Base-by-base conservation (phyloP, 805 yeast species). In the Wickerhamomyces kurtzmanii region DNA sequence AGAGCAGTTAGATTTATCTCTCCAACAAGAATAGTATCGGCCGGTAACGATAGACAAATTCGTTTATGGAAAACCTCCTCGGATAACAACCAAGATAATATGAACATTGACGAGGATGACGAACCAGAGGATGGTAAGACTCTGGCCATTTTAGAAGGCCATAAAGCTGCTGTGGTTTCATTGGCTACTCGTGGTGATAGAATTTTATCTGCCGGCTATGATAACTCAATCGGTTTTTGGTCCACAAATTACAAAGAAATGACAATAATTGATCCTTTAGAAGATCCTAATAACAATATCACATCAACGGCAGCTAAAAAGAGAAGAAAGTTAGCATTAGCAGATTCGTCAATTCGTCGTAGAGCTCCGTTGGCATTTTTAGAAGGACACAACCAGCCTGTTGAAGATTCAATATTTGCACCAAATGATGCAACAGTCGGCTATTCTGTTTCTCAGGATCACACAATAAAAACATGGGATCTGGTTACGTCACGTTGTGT, bases 401-500 rank as follows among this genome's bases (percentile, higher is more conserved):
- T 89, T 14, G 91, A 85, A 46, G 93, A 71, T 21, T 81, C 84
- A 15, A 64, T 72, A 10, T 84, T 86, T 49, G 94, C 83, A 45
- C 48, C 62, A 4, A 58, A 61, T 13, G 97, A 89, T 52, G 38
- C 65, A 24, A 71, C 93, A 0, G 94, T 89, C 5, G 94, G 79
- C 8, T 89, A 91, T 55, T 85, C 97, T 0, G 95, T 83, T 2
- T 81, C 96, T 5, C 96, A 86, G 52, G 97, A 91, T 58, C 98
- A 91, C 51, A 75, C 94, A 1, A 75, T 91, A 38, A 81, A 82
- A 47, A 91, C 98, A 1, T 91, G 97, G 97, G 98, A 91, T 62
- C 62, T 91, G 44, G 81, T 84, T 12, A 87, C 96, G 3, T 63
- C 82, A 9, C 70, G 83, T 39, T 74, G 85, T 43, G 80, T 91